Evolutionary conservation across 257 asterid species (phyloP), one percentile per base, ranked within the genome.

Genomic region (Coffea canephora): DNA sequence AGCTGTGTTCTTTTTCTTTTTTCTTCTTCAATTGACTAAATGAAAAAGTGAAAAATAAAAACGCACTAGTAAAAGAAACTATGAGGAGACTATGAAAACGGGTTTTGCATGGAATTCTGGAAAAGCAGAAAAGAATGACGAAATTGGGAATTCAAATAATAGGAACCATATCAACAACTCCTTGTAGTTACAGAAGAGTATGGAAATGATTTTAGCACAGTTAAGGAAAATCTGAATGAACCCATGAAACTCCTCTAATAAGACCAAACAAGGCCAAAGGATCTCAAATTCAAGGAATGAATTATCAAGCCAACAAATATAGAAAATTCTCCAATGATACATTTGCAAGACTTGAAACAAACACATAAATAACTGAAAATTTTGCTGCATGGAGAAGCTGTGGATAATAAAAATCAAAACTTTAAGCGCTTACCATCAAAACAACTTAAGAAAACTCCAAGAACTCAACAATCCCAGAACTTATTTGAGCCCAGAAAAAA

Each of bases 81-180:
- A 85, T 86, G 85, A 71, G 67, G 34, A 46, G 72, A 78, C 80
- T 8, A 77, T 74, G 4, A 67, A 71, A 83, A 61, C 59, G 65
- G 79, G 45, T 39, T 64, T 62, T 77, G 84, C 84, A 76, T 82
- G 81, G 78, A 77, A 31, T 76, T 73, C 83, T 54, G 76, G 80
- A 73, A 76, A 73, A 54, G 80, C 67, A 68, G 72, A 75, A 71
- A 66, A 55, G 36, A 81, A 84, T 89, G 88, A 86, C 87, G 81
- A 86, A 88, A 82, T 73, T 82, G 85, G 88, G 83, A 90, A 87
- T 89, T 89, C 80, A 80, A 68, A 85, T 83, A 82, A 39, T 76
- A 82, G 79, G 76, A 39, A 76, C 88, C 89, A 90, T 85, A 82
- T 39, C 85, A 81, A 5, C 64, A 69, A 80, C 16, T 41, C 65